phyloP scores from a whole-genome alignment of 495 filamentous ascomycete species.

The Tuber indicum region DNA sequence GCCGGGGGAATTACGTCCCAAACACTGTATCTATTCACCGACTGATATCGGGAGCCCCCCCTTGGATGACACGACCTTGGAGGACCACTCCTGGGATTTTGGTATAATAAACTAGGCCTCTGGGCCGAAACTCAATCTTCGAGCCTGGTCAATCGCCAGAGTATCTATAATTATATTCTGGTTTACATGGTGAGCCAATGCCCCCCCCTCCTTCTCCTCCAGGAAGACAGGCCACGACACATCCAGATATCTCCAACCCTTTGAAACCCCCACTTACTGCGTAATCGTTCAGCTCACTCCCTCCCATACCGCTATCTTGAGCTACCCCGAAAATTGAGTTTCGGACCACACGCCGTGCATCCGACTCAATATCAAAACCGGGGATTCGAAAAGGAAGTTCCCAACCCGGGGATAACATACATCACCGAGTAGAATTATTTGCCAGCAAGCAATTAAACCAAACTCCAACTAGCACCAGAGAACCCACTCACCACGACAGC shows the following conservation, averaged over 20 bases:
- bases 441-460: no score
- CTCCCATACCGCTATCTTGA: not conserved
- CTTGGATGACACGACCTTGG: no score
- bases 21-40: no score
- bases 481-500: no score
- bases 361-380: not conserved
- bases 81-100: not conserved
- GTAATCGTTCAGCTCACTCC: not conserved
- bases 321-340: not conserved
- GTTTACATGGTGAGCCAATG: no score
- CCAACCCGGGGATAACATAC: no score
- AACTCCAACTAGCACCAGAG: no score
- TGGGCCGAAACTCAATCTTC: not conserved
- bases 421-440: no score
- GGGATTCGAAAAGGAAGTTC: not conserved
- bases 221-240: not conserved
- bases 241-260: not conserved
- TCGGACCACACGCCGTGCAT: not conserved
- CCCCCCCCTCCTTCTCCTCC: not conserved
- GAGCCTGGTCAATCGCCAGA: not conserved
- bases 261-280: not conserved
- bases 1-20: no score
- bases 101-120: not conserved
- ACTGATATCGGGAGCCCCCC: no score
- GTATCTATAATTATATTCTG: no score